Conservation (phyloP, 805 yeast species). For the Diddensiella santjacobensis region DNA sequence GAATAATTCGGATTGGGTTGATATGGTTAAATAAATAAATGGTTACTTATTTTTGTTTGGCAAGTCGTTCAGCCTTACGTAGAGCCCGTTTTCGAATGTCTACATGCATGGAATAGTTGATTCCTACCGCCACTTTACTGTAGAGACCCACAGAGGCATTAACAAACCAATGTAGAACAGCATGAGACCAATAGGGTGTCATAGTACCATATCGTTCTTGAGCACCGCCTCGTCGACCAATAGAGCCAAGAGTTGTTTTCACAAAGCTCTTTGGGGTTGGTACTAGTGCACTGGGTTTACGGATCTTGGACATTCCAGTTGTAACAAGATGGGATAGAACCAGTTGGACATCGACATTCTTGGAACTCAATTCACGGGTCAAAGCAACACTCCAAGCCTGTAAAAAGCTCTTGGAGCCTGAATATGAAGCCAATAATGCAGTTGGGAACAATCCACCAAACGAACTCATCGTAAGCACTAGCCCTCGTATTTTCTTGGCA, state of each 20-base stretch:
- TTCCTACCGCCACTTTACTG: conserved; percentile 60
- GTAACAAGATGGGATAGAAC: conserved; percentile 86
- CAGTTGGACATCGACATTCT: conserved; percentile 79
- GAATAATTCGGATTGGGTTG: no score
- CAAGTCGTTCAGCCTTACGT: conserved; percentile 52
- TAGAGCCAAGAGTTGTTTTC: conserved; percentile 55
- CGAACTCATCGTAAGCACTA: conserved; percentile 92
- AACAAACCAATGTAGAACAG: conserved; percentile 77
- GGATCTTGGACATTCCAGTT: conserved; percentile 92
- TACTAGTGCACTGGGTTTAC: conserved; percentile 65
- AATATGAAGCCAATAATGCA: conserved; percentile 86
- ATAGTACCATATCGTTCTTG: conserved; percentile 81
- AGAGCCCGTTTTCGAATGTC: conserved; percentile 79
- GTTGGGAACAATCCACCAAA: conserved; percentile 93
- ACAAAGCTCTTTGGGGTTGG: conserved; percentile 86
- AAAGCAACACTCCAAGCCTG: conserved; percentile 90
- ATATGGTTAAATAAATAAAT: no score
- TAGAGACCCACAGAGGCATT: conserved; percentile 79
- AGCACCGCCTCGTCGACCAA: conserved; percentile 88
- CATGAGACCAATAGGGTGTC: conserved; percentile 95
- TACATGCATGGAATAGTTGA: conserved; percentile 75
- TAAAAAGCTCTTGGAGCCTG: conserved; percentile 93
- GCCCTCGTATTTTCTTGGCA: conserved; percentile 45
- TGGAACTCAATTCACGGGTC: conserved; percentile 71
- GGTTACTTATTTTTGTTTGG: conserved; percentile 20